Percentiles rank a stretch among this genome's conserved stretches.
Conservation (phyloP, 2,329 filamentous ascomycete genomes). For the Aureobasidium sp. region DNA sequence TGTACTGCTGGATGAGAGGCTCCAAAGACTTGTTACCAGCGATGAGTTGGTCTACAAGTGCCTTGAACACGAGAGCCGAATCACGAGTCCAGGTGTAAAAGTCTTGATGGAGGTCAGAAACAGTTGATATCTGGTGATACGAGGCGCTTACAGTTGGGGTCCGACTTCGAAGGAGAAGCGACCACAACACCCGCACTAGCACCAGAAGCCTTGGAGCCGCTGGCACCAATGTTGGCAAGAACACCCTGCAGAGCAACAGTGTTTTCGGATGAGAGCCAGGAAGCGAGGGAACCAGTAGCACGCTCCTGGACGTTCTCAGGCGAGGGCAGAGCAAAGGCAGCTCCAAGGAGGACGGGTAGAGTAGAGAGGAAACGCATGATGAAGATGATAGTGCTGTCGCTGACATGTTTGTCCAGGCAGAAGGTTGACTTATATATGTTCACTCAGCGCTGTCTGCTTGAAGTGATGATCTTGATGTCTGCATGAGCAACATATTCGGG, state of each 20-base stretch:
- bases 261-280: constrained; percentile 50
- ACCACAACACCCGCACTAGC: constrained; percentile 35
- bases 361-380: constrained; percentile 20
- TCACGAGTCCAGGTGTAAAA: constrained; percentile 39
- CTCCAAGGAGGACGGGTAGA: constrained; percentile 19
- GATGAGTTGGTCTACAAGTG: constrained; percentile 64
- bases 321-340: constrained; percentile 22
- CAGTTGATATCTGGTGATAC: constrained; percentile 26
- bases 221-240: constrained; percentile 62
- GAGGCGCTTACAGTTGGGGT: constrained; percentile 54
- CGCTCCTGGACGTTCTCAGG: constrained; percentile 23
- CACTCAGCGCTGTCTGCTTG: background rate
- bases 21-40: constrained; percentile 50
- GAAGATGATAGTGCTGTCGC: background rate
- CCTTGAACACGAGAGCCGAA: constrained; percentile 63
- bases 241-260: constrained; percentile 56
- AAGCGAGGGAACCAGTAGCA: constrained; percentile 29
- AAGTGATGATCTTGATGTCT: background rate
- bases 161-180: constrained; percentile 40
- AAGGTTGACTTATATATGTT: constrained; percentile 11
- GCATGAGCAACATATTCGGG: background rate
- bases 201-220: constrained; percentile 50
- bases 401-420: background rate
- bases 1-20: constrained; percentile 37
- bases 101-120: constrained; percentile 47